Evolutionary conservation across 2,329 filamentous ascomycete genomes (phyloP).

Genomic region (Ophiocordyceps camponoti-leonardi): DNA sequence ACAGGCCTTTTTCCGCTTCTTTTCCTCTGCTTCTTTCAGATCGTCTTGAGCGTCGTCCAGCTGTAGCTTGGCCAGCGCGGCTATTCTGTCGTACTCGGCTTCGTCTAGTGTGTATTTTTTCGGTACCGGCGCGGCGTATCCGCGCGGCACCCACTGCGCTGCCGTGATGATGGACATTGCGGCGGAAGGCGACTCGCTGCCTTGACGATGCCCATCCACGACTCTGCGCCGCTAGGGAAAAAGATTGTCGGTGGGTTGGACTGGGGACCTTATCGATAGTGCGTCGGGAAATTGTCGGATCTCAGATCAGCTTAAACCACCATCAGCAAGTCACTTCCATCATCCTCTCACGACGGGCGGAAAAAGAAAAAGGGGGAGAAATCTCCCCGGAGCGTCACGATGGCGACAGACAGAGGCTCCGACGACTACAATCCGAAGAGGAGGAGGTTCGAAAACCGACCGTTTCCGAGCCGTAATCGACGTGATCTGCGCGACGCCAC

Average conservation of each 20-base stretch:
- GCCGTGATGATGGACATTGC: constrained; percentile 60
- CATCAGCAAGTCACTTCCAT: background rate
- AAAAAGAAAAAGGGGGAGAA: no score
- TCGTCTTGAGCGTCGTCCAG: constrained; percentile 86
- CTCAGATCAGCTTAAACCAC: background rate
- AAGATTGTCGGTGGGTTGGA: background rate
- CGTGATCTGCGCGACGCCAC: constrained; percentile 17
- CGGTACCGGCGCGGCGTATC: constrained; percentile 60
- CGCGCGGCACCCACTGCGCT: constrained; percentile 59
- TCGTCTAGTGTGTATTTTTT: constrained; percentile 62
- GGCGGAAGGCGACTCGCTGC: background rate
- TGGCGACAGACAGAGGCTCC: constrained; percentile 14
- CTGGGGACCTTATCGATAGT: constrained; percentile 24
- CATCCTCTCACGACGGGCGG: background rate
- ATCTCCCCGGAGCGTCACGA: constrained; percentile 12
- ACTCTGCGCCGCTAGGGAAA: background rate
- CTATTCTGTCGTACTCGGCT: constrained; percentile 59
- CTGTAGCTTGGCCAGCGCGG: constrained; percentile 57
- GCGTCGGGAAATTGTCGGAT: constrained; percentile 8
- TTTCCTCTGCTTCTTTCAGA: constrained; percentile 50
- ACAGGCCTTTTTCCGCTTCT: constrained; percentile 8
- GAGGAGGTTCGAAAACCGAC: constrained; percentile 16
- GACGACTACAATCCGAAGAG: constrained; percentile 22
- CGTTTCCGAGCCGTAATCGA: constrained; percentile 11
- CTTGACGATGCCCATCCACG: background rate